phyloP scores from a whole-genome alignment of 202 grass and related monocot genomes.

The Eragrostis tef region DNA sequence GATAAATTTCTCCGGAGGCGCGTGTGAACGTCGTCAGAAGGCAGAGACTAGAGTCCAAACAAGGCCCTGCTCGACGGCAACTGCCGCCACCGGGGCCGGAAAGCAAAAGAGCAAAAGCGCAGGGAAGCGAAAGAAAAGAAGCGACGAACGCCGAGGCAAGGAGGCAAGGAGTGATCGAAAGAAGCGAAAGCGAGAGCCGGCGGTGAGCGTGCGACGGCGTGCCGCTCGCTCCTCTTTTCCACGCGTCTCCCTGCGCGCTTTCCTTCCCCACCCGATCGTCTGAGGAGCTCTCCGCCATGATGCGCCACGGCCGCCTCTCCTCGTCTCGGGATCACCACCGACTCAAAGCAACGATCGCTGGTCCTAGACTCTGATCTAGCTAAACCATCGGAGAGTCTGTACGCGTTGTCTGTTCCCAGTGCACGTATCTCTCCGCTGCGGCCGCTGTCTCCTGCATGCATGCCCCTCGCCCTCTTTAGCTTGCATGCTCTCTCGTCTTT shows the following conservation, averaged over 20 bases:
- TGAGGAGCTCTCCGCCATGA: not conserved
- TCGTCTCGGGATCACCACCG: slow-evolving; percentile 62
- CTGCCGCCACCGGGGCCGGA: not conserved
- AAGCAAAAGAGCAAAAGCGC: slow-evolving; percentile 46
- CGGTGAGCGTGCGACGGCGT: slow-evolving; percentile 27
- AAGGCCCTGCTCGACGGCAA: too few relatives aligned
- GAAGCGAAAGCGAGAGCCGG: slow-evolving; percentile 33
- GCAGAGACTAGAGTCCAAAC: too few relatives aligned
- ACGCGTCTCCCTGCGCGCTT: too few relatives aligned
- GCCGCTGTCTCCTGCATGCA: slow-evolving; percentile 17
- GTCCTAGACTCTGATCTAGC: slow-evolving; percentile 6
- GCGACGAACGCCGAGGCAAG: slow-evolving; percentile 25
- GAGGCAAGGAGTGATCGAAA: slow-evolving; percentile 44
- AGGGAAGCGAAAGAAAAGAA: slow-evolving; percentile 21
- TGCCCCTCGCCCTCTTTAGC: slow-evolving; percentile 30
- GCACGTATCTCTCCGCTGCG: slow-evolving; percentile 1
- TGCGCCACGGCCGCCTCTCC: slow-evolving; percentile 3
- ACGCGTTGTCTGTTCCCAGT: slow-evolving; percentile 23
- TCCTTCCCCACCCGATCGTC: slow-evolving; percentile 17
- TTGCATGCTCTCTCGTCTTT: slow-evolving; percentile 48
- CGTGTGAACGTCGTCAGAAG: slow-evolving; percentile 17
- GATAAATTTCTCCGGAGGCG: not conserved
- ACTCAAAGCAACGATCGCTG: not conserved
- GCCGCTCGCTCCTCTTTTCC: slow-evolving; percentile 16
- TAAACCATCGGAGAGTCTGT: not conserved